Evolutionary conservation across 768 basidiomycete genomes (phyloP), one percentile per base, ranked within the genome.

Genomic region (Termitomyces sp.): DNA sequence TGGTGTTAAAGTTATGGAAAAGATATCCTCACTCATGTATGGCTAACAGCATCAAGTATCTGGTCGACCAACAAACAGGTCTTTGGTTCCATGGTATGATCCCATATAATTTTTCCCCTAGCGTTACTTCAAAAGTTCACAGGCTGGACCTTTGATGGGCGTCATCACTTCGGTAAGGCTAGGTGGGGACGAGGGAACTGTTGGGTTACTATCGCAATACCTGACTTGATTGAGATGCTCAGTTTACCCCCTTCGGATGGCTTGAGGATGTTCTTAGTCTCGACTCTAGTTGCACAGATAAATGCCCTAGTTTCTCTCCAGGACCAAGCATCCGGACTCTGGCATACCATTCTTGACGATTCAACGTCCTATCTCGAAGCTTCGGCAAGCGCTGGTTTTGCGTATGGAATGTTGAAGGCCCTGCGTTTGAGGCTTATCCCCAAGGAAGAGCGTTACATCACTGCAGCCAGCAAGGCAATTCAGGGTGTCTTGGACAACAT

Each of bases 131-230:
- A 9, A 39, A 45, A 20, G 15, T 12, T 22, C 45, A 32, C 39
- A 79, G 78, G 78, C 9, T 81, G 79, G 78, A 78, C 75, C 7
- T 81, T 80, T 55, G 75, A 76, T 44, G 79, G 79, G 2, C 71
- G 78, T 16, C 79, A 81, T 65, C 77, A 81, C 61, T 81, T 80
- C 58, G 79, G 75, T 11, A 69, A 71, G 38, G 81, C 81, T 11
- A 74, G 74, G 40, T 84, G 84, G 84, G 83, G 79, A 8, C 71
- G 84, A 58, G 84, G 84, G 35, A 85, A 84, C 67, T 82, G 81
- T 65, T 86, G 84, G 82, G 72, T 78, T 11, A 81, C 80, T 2
- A 70, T 79, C 24, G 73, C 77, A 22, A 79, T 79, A 55, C 78
- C 78, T 0, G 79, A 81, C 61, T 81, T 83, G 68, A 80, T 83